These are phyloP conservation scores for Nakazawaea ishiwadae DNA, from an alignment of 805 yeast genomes.

Conservation along the genomic window DNA sequence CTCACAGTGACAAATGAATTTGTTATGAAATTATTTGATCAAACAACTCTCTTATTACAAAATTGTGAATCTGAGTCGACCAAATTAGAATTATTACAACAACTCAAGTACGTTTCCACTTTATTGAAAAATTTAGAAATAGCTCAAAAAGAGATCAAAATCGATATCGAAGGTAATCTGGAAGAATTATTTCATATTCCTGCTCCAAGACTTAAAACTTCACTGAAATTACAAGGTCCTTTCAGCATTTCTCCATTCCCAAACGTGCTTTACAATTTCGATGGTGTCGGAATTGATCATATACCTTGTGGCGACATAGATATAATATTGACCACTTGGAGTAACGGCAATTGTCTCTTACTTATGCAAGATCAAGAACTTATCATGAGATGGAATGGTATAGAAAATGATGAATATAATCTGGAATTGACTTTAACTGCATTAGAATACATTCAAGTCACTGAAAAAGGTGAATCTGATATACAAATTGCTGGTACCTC, in stretches of 20 bases:
- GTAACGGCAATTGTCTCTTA: constrained; percentile 22
- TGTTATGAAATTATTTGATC: constrained; percentile 27
- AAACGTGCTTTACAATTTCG: constrained; percentile 41
- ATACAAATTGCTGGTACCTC: constrained; percentile 4
- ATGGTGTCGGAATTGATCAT: constrained; percentile 31
- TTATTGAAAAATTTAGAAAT: constrained; percentile 25
- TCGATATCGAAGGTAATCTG: background rate
- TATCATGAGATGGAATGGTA: constrained; percentile 30
- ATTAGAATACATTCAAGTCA: constrained; percentile 9
- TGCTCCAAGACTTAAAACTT: background rate
- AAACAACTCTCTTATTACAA: constrained; percentile 24
- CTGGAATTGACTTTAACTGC: constrained; percentile 3
- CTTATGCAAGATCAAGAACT: constrained; percentile 27
- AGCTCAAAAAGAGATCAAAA: constrained; percentile 8
- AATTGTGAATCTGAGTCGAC: constrained; percentile 14
- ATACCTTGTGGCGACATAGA: constrained; percentile 22
- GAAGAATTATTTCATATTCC: background rate
- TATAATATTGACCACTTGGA: constrained; percentile 17
- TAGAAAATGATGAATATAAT: constrained; percentile 14
- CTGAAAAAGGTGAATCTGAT: constrained; percentile 3
- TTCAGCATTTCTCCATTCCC: constrained; percentile 51
- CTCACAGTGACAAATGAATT: constrained; percentile 31
- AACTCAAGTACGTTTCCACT: constrained; percentile 30
- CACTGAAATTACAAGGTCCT: constrained; percentile 44
- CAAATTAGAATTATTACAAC: constrained; percentile 23